These are phyloP conservation scores for Aspergillus cejpii DNA, from an alignment of 2,329 filamentous ascomycete genomes.

Conservation along the genomic window DNA sequence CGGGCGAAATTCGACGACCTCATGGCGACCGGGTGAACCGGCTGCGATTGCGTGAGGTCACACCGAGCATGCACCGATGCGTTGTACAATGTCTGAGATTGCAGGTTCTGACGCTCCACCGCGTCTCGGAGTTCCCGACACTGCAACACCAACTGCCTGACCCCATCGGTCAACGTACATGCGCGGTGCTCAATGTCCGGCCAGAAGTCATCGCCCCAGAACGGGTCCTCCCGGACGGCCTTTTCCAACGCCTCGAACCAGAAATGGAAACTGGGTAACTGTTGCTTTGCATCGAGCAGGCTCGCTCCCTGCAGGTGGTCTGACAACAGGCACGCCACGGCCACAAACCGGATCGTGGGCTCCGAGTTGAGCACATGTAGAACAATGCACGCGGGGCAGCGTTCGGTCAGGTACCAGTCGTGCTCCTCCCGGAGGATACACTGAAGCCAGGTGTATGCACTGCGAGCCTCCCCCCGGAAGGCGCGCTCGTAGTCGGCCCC, in stretches of 20 bases:
- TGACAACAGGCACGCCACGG: slow-evolving; percentile 39
- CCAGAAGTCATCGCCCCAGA: slow-evolving; percentile 41
- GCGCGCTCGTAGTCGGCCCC: slow-evolving; percentile 52
- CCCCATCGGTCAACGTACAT: slow-evolving; percentile 32
- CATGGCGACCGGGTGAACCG: slow-evolving; percentile 20
- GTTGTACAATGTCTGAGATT: slow-evolving; percentile 16
- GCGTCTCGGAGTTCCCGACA: slow-evolving; percentile 33
- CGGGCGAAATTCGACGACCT: slow-evolving; percentile 29
- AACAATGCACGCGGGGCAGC: slow-evolving; percentile 48
- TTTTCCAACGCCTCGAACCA: slow-evolving; percentile 36
- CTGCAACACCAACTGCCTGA: slow-evolving; percentile 36
- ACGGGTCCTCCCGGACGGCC: slow-evolving; percentile 39
- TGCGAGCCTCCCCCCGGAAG: slow-evolving; percentile 51
- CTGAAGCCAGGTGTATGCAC: slow-evolving; percentile 54
- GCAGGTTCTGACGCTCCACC: slow-evolving; percentile 19
- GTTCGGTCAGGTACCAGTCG: slow-evolving; percentile 52
- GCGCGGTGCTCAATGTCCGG: slow-evolving; percentile 39
- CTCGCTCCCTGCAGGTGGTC: slow-evolving; percentile 27
- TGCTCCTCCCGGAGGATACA: slow-evolving; percentile 53
- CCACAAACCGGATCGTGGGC: slow-evolving; percentile 40
- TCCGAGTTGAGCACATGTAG: slow-evolving; percentile 41
- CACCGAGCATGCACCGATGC: slow-evolving; percentile 14
- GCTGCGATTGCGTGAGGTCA: slow-evolving; percentile 19
- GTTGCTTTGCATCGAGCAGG: slow-evolving; percentile 14
- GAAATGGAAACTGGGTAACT: slow-evolving; percentile 32